Evolutionary conservation across 352 stramenopile species (phyloP).

Genomic region (Globisporangium splendens): DNA sequence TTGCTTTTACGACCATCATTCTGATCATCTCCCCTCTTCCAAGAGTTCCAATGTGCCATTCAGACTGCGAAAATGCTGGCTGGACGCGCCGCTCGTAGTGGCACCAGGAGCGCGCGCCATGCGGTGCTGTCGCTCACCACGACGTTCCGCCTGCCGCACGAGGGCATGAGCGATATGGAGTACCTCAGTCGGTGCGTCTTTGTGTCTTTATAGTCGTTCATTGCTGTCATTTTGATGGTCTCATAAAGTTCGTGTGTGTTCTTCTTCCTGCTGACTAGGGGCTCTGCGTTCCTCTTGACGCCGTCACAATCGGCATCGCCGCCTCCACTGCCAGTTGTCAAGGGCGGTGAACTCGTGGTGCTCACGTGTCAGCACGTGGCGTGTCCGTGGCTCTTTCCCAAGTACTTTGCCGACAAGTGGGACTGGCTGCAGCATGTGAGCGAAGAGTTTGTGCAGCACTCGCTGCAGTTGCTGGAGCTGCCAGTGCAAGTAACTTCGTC

Average conservation of each 20-base stretch:
- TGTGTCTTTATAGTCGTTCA: not conserved
- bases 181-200: slow-evolving; percentile 62
- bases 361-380: slow-evolving; percentile 81
- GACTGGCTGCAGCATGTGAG: slow-evolving; percentile 82
- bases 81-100: too few relatives aligned
- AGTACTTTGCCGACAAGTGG: slow-evolving; percentile 76
- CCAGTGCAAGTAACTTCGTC: slow-evolving; percentile 1
- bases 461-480: slow-evolving; percentile 54
- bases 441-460: slow-evolving; percentile 69
- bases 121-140: slow-evolving; percentile 75
- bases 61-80: too few relatives aligned
- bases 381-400: slow-evolving; percentile 75
- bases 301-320: slow-evolving; percentile 2
- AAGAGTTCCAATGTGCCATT: too few relatives aligned
- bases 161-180: slow-evolving; percentile 70
- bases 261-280: slow-evolving; percentile 22
- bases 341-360: slow-evolving; percentile 20
- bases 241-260: slow-evolving; percentile 3
- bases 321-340: not conserved
- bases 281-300: slow-evolving; percentile 62
- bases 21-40: too few relatives aligned
- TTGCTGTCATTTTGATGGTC: not conserved
- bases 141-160: slow-evolving; percentile 72
- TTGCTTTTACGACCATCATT: too few relatives aligned
- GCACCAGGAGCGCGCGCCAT: slow-evolving; percentile 14